phyloP scores from a whole-genome alignment of 768 basidiomycete genomes.

The Floccularia luteovirens region DNA sequence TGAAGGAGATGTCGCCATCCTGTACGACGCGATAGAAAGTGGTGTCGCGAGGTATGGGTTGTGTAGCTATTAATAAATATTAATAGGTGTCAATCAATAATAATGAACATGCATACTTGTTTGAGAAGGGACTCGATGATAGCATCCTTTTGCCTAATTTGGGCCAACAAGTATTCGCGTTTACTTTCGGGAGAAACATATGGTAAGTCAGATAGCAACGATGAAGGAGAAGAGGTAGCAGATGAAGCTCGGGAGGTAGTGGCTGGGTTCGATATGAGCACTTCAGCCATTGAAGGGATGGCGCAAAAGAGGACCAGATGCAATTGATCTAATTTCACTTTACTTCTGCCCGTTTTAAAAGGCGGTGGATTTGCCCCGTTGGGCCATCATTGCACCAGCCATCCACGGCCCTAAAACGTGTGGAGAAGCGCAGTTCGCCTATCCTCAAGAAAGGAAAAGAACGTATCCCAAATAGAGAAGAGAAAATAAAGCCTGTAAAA shows the following conservation, averaged over 20 bases:
- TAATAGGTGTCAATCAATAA: background rate
- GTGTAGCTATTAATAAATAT: slow-evolving; percentile 43
- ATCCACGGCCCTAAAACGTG: no score
- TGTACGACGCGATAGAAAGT: slow-evolving; percentile 71
- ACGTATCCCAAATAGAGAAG: slow-evolving; percentile 5
- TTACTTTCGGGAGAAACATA: slow-evolving; percentile 48
- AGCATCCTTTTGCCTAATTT: slow-evolving; percentile 81
- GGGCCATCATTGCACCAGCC: no score
- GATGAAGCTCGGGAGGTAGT: slow-evolving; percentile 2
- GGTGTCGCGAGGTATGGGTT: slow-evolving; percentile 79
- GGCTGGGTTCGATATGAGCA: background rate
- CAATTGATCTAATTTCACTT: no score
- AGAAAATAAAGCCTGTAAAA: slow-evolving; percentile 16
- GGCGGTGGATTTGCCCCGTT: no score
- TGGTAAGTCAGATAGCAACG: slow-evolving; percentile 27
- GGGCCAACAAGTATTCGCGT: slow-evolving; percentile 78
- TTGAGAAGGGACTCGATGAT: slow-evolving; percentile 83
- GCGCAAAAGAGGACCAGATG: slow-evolving; percentile 3
- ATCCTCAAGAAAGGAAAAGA: slow-evolving; percentile 4
- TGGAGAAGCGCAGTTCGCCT: no score
- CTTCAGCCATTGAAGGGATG: slow-evolving; percentile 4
- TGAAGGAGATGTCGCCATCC: slow-evolving; percentile 69
- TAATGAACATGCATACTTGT: slow-evolving; percentile 45
- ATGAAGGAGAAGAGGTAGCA: slow-evolving; percentile 6
- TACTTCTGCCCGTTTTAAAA: no score